These are phyloP conservation scores for Nannizzia gypsea DNA, from an alignment of 2,329 filamentous ascomycete species.

Conservation along the genomic window DNA sequence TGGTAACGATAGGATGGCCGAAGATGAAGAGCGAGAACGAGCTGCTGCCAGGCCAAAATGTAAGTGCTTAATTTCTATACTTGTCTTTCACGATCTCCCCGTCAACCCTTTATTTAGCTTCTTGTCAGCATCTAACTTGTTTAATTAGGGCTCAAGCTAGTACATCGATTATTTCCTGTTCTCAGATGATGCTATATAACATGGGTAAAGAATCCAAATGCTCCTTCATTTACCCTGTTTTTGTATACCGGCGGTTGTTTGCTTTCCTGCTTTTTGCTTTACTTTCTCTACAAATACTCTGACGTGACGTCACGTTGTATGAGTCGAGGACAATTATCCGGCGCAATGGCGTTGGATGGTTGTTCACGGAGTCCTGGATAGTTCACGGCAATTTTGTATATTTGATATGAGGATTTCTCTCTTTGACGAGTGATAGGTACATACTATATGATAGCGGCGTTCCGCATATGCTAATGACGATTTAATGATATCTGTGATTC, in stretches of 20 bases:
- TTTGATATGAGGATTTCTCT: background rate
- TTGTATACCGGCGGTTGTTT: background rate
- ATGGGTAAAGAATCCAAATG: background rate
- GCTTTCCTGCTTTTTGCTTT: background rate
- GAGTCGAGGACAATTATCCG: background rate
- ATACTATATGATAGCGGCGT: background rate
- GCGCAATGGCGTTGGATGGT: background rate
- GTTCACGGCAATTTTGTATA: background rate
- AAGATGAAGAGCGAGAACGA: constrained; percentile 16
- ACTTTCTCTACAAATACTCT: too few relatives aligned
- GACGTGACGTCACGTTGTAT: background rate
- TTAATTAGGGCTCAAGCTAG: constrained; percentile 12
- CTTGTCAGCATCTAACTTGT: background rate
- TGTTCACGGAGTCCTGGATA: background rate
- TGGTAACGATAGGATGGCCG: constrained; percentile 10
- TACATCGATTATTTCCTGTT: constrained; percentile 11
- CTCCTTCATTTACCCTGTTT: background rate
- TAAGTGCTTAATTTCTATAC: constrained; percentile 8
- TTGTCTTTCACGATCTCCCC: background rate
- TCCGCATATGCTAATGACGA: background rate
- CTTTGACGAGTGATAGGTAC: background rate
- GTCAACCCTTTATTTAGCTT: background rate
- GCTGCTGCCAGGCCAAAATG: constrained; percentile 15
- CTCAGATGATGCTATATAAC: constrained; percentile 6
- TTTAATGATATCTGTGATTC: background rate